Conservation (phyloP, 2,329 filamentous ascomycete genomes). For the Diaporthe australafricana region DNA sequence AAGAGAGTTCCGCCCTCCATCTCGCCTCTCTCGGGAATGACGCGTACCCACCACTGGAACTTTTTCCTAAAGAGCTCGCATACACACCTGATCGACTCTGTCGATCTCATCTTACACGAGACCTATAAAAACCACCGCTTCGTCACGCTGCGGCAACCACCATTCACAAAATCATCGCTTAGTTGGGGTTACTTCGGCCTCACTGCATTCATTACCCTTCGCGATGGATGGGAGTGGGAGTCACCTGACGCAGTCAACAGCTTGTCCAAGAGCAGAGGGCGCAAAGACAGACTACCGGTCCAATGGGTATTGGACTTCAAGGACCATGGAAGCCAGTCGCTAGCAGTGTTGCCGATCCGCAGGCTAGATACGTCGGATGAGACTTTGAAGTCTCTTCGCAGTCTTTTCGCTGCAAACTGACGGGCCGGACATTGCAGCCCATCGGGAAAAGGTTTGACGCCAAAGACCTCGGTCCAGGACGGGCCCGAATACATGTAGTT, state of each 20-base stretch:
- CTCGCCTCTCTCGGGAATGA: slow-evolving; percentile 17
- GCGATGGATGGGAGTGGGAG: slow-evolving; percentile 26
- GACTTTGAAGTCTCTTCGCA: not conserved
- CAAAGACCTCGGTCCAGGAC: too few species aligned
- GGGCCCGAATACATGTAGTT: too few species aligned
- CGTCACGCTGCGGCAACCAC: slow-evolving; percentile 20
- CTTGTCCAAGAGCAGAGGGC: not conserved
- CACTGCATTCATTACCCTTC: slow-evolving; percentile 21
- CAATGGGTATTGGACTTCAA: slow-evolving; percentile 9
- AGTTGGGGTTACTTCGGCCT: slow-evolving; percentile 27
- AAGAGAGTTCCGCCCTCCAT: slow-evolving; percentile 17
- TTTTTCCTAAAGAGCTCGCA: slow-evolving; percentile 20
- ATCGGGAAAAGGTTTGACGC: too few species aligned
- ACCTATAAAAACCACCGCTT: slow-evolving; percentile 12
- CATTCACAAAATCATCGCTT: slow-evolving; percentile 23
- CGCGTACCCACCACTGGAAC: slow-evolving; percentile 9
- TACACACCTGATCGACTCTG: slow-evolving; percentile 18
- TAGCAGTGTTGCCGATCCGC: not conserved
- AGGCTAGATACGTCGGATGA: not conserved
- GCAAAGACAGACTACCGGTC: slow-evolving; percentile 11
- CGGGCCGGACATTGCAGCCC: too few species aligned
- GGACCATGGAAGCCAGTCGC: not conserved
- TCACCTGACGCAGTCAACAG: not conserved
- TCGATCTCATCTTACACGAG: slow-evolving; percentile 27
- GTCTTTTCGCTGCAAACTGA: not conserved